Evolutionary conservation across 441 rosid species (phyloP), one percentile per base, ranked within the genome.

Genomic region (Aquilaria agallochum): DNA sequence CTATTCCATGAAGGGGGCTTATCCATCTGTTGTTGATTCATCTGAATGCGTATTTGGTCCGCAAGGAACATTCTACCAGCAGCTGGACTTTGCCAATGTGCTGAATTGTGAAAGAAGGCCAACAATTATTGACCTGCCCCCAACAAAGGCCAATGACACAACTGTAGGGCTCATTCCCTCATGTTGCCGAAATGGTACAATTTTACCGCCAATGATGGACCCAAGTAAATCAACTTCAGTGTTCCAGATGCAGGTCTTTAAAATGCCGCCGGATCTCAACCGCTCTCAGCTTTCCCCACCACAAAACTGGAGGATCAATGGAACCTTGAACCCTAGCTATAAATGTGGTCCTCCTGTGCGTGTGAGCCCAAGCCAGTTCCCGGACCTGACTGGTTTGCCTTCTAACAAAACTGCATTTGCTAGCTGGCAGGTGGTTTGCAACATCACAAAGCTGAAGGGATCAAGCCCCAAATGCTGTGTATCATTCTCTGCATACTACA

Each of bases 391-490:
- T 5, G 98, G 98, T 20, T 76, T 89, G 1, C 80, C 88, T 5
- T 76, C 79, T 1, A 81, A 91, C 74, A 64, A 68, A 13, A 74
- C 88, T 0, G 95, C 82, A 2, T 71, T 88, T 68, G 95, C 91
- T 0, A 95, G 95, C 68, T 95, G 97, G 99, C 99, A 92, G 79
- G 85, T 95, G 27, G 96, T 89, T 11, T 95, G 99, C 78, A 95
- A 92, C 71, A 95, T 95, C 64, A 83, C 87, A 34, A 83, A 72
- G 56, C 87, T 89, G 44, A 63, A 85, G 76, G 83, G 81, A 13
- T 73, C 59, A 0, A 73, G 75, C 60, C 96, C 96, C 30, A 77
- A 72, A 53, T 95, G 97, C 61, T 95, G 97, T 15, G 99, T 92
- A 5, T 86, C 99, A 1, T 95, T 92, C 68, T 95, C 99, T 48